A percentile compares a stretch with the other conserved stretches of the same genome.
Evolutionary conservation across 352 stramenopile genomes (phyloP).

Genomic region (Phytophthora melonis): DNA sequence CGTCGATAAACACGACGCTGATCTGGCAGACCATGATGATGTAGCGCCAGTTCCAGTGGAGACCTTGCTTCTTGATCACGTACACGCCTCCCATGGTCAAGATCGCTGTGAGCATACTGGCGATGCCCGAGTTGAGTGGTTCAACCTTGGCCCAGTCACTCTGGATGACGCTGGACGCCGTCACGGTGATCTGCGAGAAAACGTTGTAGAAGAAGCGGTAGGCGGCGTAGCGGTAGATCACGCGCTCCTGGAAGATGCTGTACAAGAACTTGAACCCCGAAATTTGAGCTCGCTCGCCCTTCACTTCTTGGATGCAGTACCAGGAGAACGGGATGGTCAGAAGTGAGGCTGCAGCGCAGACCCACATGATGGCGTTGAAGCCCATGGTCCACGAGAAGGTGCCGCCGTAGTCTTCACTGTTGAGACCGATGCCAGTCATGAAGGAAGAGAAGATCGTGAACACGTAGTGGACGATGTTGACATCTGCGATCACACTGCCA

Average conservation of each 20-base stretch:
- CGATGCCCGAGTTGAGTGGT: slow-evolving; percentile 62
- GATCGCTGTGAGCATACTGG: slow-evolving; percentile 50
- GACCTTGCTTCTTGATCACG: slow-evolving; percentile 47
- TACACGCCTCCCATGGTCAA: slow-evolving; percentile 43
- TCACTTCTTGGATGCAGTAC: slow-evolving; percentile 54
- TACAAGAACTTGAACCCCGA: slow-evolving; percentile 46
- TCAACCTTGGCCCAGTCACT: slow-evolving; percentile 60
- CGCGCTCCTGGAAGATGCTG: slow-evolving; percentile 50
- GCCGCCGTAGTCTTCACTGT: slow-evolving; percentile 51
- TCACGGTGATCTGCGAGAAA: slow-evolving; percentile 55
- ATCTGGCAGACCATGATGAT: slow-evolving; percentile 51
- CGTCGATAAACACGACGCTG: slow-evolving; percentile 52
- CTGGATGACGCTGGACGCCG: slow-evolving; percentile 53
- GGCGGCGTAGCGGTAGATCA: slow-evolving; percentile 57
- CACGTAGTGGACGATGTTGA: slow-evolving; percentile 44
- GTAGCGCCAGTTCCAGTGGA: slow-evolving; percentile 63
- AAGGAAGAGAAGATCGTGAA: slow-evolving; percentile 50
- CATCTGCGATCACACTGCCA: slow-evolving; percentile 45
- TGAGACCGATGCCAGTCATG: slow-evolving; percentile 56
- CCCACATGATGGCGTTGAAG: slow-evolving; percentile 65
- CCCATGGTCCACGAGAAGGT: slow-evolving; percentile 59
- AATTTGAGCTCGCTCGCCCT: slow-evolving; percentile 32
- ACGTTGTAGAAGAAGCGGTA: slow-evolving; percentile 58
- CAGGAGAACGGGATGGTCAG: slow-evolving; percentile 46
- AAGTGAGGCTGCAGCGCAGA: slow-evolving; percentile 29